Evolutionary conservation across 805 yeast species (phyloP), one percentile per base, ranked within the genome.

Genomic region (Jamesozyma jinghongensis): DNA sequence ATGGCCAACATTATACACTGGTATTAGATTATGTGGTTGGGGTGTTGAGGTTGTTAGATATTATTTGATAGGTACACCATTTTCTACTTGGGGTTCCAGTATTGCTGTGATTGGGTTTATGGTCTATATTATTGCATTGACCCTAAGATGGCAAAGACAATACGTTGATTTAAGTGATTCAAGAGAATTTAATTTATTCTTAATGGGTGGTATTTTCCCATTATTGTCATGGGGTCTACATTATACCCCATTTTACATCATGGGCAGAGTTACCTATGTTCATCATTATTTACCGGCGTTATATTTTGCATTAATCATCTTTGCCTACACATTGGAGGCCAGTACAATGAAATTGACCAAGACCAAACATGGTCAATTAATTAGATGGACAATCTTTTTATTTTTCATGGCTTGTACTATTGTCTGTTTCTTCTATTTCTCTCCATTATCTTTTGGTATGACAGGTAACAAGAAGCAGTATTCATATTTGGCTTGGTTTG

Each of bases 221-320:
- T 72, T 84, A 73, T 64, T 83, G 38, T 92, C 85, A 11, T 84
- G 90, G 87, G 78, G 83, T 29, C 67, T 82, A 59, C 92, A 84
- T 59, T 83, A 68, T 61, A 59, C 74, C 56, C 90, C 94, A 25
- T 84, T 84, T 51, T 73, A 77, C 26, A 67, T 84, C 38, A 84
- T 84, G 94, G 81, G 86, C 13, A 75, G 94, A 70, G 92, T 84
- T 50, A 81, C 90, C 0, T 84, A 84, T 53, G 85, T 81, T 34
- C 94, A 84, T 60, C 94, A 84, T 65, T 84, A 84, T 61, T 68
- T 82, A 55, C 94, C 94, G 36, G 88, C 92, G 0, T 67, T 84
- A 49, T 84, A 84, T 63, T 84, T 84, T 61, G 85, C 86, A 38
- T 66, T 80, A 62, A 61, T 77, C 40, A 74, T 75, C 31, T 58